Conservation (phyloP, 2,329 filamentous ascomycete genomes). For the Xylariaceae sp. region DNA sequence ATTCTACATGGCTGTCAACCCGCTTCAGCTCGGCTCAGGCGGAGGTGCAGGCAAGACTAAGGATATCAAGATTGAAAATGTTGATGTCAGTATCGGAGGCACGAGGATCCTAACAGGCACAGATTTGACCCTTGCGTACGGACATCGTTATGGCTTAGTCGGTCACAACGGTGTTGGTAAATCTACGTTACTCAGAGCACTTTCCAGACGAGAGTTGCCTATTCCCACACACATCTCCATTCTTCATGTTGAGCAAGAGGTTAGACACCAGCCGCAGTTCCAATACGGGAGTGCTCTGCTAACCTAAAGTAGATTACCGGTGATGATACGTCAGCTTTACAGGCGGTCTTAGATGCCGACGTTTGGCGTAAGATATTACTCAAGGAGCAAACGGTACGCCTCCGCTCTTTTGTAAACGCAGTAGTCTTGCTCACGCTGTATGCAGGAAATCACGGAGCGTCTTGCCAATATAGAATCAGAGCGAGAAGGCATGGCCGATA, state of each 20-base stretch:
- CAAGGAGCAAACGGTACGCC: slow-evolving; percentile 77
- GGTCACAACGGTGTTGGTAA: slow-evolving; percentile 99
- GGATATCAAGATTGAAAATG: slow-evolving; percentile 96
- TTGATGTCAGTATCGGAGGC: slow-evolving; percentile 91
- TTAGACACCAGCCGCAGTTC: slow-evolving; percentile 42
- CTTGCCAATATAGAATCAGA: slow-evolving; percentile 78
- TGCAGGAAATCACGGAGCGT: slow-evolving; percentile 74
- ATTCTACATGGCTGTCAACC: slow-evolving; percentile 99
- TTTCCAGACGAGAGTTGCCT: slow-evolving; percentile 89
- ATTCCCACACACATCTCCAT: slow-evolving; percentile 98
- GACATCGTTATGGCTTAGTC: slow-evolving; percentile 92
- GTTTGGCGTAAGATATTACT: slow-evolving; percentile 97
- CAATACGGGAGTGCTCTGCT: slow-evolving; percentile 13
- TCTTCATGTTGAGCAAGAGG: slow-evolving; percentile 97
- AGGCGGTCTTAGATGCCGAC: slow-evolving; percentile 95
- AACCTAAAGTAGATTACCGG: slow-evolving; percentile 70
- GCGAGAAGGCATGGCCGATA: slow-evolving; percentile 81
- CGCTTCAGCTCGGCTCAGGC: slow-evolving; percentile 77
- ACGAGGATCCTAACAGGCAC: slow-evolving; percentile 89
- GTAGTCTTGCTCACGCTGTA: slow-evolving; percentile 36
- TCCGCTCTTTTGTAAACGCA: neutral
- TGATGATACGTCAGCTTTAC: slow-evolving; percentile 91
- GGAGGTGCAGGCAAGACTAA: slow-evolving; percentile 85
- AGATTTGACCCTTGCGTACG: slow-evolving; percentile 85
- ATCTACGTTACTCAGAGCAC: slow-evolving; percentile 88